Evolutionary conservation across 225 moss, liverwort and hornwort genomes (phyloP).

Genomic region (Rhytidiadelphus loreus): DNA sequence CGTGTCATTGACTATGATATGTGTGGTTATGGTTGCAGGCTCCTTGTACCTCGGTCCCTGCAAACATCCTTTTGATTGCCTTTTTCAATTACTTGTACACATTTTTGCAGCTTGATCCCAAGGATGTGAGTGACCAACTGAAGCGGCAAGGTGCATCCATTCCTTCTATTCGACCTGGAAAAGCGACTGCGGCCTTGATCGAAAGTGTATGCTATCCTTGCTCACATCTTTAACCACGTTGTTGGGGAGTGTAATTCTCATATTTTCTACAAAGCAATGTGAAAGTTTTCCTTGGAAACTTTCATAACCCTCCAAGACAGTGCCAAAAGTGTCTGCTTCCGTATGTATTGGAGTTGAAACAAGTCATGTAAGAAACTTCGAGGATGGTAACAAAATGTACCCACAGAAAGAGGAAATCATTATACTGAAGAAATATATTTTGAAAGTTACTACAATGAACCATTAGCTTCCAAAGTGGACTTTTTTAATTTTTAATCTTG

Average conservation of each 20-base stretch:
- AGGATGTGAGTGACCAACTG: constrained; percentile 62
- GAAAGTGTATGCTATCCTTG: constrained; percentile 30
- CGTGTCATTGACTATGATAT: neutral
- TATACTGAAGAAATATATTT: neutral
- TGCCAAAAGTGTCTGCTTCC: neutral
- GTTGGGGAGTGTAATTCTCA: neutral
- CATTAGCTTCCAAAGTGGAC: neutral
- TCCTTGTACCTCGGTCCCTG: constrained; percentile 41
- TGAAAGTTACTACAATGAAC: neutral
- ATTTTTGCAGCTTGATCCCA: constrained; percentile 65
- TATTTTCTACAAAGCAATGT: neutral
- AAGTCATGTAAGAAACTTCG: neutral
- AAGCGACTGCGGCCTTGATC: constrained; percentile 52
- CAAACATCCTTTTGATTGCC: constrained; percentile 58
- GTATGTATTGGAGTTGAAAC: neutral
- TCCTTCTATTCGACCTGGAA: constrained; percentile 62
- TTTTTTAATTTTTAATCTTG: neutral
- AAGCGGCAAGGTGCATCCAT: constrained; percentile 78
- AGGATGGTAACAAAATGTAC: neutral
- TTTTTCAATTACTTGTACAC: constrained; percentile 77
- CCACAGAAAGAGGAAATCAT: neutral
- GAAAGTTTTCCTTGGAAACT: neutral
- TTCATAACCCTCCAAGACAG: neutral
- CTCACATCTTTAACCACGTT: neutral
- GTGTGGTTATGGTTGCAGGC: constrained; percentile 28